These are phyloP conservation scores for Suillus subluteus DNA, from an alignment of 768 basidiomycete species.

Conservation along the genomic window DNA sequence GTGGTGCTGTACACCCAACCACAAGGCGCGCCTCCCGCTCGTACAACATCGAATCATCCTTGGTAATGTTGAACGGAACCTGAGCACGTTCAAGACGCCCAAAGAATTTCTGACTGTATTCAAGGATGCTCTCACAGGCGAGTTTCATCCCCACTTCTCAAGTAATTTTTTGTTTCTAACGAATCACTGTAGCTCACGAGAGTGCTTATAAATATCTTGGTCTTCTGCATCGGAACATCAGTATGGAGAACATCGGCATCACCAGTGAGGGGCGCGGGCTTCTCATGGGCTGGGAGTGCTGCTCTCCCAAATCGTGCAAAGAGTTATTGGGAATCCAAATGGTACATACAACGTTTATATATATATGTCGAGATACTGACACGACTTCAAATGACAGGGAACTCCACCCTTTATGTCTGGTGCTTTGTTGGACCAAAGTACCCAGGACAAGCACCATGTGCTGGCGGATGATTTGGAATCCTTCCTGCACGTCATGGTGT, in stretches of 20 bases:
- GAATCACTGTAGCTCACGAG: slow-evolving; percentile 19
- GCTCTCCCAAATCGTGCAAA: not conserved
- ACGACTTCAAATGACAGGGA: slow-evolving; percentile 4
- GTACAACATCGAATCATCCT: slow-evolving; percentile 11
- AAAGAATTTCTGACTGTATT: not conserved
- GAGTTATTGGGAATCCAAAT: not conserved
- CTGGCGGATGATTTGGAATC: slow-evolving; percentile 15
- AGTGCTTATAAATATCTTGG: slow-evolving; percentile 17
- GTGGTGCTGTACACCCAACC: not conserved
- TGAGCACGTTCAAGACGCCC: not conserved
- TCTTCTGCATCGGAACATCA: slow-evolving; percentile 32
- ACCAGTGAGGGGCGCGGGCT: slow-evolving; percentile 14
- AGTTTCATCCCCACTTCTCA: not conserved
- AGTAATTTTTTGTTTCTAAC: not conserved
- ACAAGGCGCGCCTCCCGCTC: no score
- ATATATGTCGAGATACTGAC: not conserved
- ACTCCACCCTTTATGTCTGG: slow-evolving; percentile 25
- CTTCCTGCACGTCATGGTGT: slow-evolving; percentile 16
- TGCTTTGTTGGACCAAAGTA: slow-evolving; percentile 11
- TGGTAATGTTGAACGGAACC: not conserved
- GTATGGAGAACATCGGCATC: slow-evolving; percentile 26
- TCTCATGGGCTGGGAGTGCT: slow-evolving; percentile 31
- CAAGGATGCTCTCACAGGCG: slow-evolving; percentile 2
- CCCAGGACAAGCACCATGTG: slow-evolving; percentile 5
- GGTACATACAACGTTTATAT: not conserved